Evolutionary conservation across 1,284 basidiomycete genomes (phyloP), one percentile per base, ranked within the genome.

Genomic region (Ustilago cynodontis): DNA sequence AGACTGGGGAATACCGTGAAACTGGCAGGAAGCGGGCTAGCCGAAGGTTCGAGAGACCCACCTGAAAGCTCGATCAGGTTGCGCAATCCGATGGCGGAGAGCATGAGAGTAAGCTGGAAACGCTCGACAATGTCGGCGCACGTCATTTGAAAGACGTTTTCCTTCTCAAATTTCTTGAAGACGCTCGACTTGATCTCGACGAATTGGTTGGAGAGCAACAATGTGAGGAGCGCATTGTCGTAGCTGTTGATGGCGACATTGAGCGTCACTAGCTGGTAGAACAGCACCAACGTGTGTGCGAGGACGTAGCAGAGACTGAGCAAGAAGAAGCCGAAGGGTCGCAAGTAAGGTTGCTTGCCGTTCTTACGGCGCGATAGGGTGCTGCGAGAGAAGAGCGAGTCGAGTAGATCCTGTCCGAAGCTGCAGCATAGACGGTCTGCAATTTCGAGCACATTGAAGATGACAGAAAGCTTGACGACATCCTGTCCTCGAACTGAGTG

Each of bases 91-190:
- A 99, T 95, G 20, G 95, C 91, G 45, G 90, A 88, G 8, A 99
- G 90, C 94, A 99, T 98, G 18, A 98, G 87, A 9, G 91, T 90
- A 5, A 99, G 90, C 8, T 94, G 95, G 83, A 99, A 99, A 1
- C 97, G 92, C 86, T 99, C 97, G 29, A 99, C 97, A 73, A 99
- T 98, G 86, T 99, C 97, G 53, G 84, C 84, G 62, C 84, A 86
- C 22, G 95, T 97, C 75, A 99, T 95, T 86, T 99, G 97, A 85
- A 99, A 98, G n/a, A 99, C 89, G 83, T 94, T 98, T 83, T 99
- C 97, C 86, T 98, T 99, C 86, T 99, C 97, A 81, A 99, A 99
- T 86, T 94, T 98, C 87, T 99, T 99, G 90, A 99, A 99, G 0
- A 99, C 97, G 80, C 88, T 95, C 41, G 96, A 95, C 87, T 99